Percentiles rank a stretch among this genome's conserved stretches.
Conservation (phyloP, 805 yeast genomes). For the Maudiozyma barnettii region DNA sequence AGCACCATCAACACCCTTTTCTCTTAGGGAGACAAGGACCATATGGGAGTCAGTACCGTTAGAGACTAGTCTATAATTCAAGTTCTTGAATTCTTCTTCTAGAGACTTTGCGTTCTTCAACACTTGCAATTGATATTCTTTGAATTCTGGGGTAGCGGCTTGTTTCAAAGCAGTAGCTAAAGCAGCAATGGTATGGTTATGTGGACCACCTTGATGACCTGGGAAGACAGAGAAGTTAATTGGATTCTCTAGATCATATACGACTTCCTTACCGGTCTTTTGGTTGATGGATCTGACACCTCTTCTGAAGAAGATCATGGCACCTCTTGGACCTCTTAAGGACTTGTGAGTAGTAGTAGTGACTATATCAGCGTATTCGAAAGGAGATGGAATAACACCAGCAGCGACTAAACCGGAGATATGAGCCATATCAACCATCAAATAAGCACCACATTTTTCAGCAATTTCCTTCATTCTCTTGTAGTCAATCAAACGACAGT, state of each 20-base stretch:
- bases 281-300: conserved; percentile 81
- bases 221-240: conserved; percentile 99
- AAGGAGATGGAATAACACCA: conserved; percentile 91
- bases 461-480: conserved; percentile 94
- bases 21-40: conserved; percentile 82
- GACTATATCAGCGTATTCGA: conserved; percentile 93
- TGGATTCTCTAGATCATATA: conserved; percentile 86
- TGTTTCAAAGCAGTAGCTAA: conserved; percentile 94
- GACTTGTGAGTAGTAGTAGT: conserved; percentile 99
- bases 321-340: conserved; percentile 98
- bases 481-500: conserved; percentile 94
- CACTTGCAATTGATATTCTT: conserved; percentile 81
- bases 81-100: conserved; percentile 60
- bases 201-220: conserved; percentile 99
- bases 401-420: conserved; percentile 94
- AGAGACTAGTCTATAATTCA: conserved; percentile 77
- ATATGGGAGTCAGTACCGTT: conserved; percentile 97
- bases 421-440: conserved; percentile 97
- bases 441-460: conserved; percentile 93
- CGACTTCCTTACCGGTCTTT: conserved; percentile 86
- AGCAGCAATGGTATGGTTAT: conserved; percentile 97
- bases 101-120: conserved; percentile 79
- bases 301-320: conserved; percentile 97
- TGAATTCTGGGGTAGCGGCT: conserved; percentile 83
- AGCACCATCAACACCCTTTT: conserved; percentile 91